phyloP scores from a whole-genome alignment of 2,329 filamentous ascomycete species.

The Thielaviopsis cerberus region DNA sequence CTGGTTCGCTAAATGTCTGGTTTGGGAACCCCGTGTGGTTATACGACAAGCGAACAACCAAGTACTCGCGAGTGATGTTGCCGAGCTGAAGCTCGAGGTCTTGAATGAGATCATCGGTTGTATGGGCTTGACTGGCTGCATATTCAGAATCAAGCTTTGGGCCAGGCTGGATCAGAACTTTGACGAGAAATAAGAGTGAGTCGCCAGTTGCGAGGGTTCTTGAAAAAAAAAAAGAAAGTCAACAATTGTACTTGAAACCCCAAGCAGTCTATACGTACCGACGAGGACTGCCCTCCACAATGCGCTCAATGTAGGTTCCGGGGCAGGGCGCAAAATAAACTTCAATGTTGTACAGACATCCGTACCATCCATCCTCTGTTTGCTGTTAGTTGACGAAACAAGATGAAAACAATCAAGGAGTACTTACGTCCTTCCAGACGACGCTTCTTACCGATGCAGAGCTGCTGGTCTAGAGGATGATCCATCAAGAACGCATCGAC shows the following conservation, averaged over 20 bases:
- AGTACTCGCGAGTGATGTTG: slow-evolving; percentile 27
- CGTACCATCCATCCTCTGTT: slow-evolving; percentile 20
- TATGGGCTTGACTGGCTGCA: neutral
- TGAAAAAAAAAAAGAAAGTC: neutral
- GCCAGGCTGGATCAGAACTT: slow-evolving; percentile 17
- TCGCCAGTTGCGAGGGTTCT: slow-evolving; percentile 27
- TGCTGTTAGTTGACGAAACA: neutral
- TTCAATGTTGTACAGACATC: slow-evolving; percentile 30
- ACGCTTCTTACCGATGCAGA: slow-evolving; percentile 11
- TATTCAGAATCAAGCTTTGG: neutral
- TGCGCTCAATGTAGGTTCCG: slow-evolving; percentile 25
- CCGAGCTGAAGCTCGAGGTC: slow-evolving; percentile 40
- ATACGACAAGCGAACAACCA: slow-evolving; percentile 35
- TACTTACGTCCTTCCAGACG: slow-evolving; percentile 11
- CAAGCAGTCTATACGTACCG: slow-evolving; percentile 11
- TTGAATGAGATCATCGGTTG: slow-evolving; percentile 36
- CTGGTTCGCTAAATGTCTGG: neutral
- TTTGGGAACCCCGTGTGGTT: slow-evolving; percentile 35
- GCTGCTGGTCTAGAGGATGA: slow-evolving; percentile 8
- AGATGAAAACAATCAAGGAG: neutral
- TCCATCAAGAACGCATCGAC: slow-evolving; percentile 11
- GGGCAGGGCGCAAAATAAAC: slow-evolving; percentile 26
- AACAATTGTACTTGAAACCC: neutral
- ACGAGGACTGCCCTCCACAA: slow-evolving; percentile 29
- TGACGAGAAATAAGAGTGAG: slow-evolving; percentile 29